Evolutionary conservation across 2,329 filamentous ascomycete species (phyloP).

Genomic region (Zymoseptoria tritici): DNA sequence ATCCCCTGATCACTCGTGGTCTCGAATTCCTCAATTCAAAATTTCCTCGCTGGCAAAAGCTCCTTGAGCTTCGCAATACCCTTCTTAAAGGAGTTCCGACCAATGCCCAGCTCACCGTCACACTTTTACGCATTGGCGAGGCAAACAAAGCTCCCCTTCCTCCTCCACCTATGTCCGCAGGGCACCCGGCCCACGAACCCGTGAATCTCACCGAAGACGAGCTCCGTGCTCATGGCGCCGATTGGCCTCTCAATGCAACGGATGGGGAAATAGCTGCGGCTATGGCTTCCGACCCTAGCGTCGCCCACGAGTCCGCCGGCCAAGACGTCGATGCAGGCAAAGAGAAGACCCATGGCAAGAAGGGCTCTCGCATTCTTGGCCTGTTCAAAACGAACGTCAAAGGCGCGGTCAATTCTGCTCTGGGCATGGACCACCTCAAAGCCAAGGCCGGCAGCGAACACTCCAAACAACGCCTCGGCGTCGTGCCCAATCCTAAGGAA

Average conservation of each 20-base stretch:
- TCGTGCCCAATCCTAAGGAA: conserved; percentile 47
- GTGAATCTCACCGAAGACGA: conserved; percentile 45
- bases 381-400: conserved; percentile 65
- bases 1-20: conserved; percentile 60
- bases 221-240: conserved; percentile 45
- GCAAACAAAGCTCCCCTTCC: conserved; percentile 72
- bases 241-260: conserved; percentile 54
- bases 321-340: conserved; percentile 47
- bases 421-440: conserved; percentile 63
- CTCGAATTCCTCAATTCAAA: conserved; percentile 53
- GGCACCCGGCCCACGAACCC: conserved; percentile 41
- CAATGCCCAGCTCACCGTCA: conserved; percentile 76
- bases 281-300: conserved; percentile 41
- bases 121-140: conserved; percentile 73
- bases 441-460: conserved; percentile 55
- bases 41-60: conserved; percentile 66
- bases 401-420: conserved; percentile 62
- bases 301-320: conserved; percentile 44
- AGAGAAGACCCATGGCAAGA: conserved; percentile 42
- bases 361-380: conserved; percentile 47
- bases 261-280: conserved; percentile 60
- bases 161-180: conserved; percentile 42
- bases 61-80: conserved; percentile 67
- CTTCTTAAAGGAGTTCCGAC: conserved; percentile 76
- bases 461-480: conserved; percentile 65